Evolutionary conservation across 371 early-diverging fungal genomes (phyloP).

Genomic region (Haplosporangium sp.): DNA sequence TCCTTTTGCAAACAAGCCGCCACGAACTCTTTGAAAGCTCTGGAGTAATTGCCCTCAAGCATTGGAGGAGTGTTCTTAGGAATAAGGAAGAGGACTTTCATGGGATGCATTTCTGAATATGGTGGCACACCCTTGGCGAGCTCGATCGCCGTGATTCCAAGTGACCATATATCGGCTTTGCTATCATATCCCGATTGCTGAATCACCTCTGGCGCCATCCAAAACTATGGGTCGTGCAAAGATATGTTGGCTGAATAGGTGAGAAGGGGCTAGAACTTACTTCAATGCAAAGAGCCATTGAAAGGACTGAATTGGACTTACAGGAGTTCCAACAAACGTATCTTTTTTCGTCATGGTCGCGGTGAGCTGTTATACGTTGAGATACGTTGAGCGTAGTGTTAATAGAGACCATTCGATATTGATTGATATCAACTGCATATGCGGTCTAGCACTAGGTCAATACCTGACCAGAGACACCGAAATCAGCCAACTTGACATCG

Average conservation of each 20-base stretch:
- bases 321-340: slow-evolving; percentile 99
- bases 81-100: slow-evolving; percentile 94
- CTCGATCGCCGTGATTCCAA: slow-evolving; percentile 98
- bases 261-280: neutral
- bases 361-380: slow-evolving; percentile 69
- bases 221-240: slow-evolving; percentile 64
- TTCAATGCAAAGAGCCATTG: neutral
- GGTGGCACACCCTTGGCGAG: slow-evolving; percentile 95
- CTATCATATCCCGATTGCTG: slow-evolving; percentile 94
- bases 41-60: slow-evolving; percentile 82
- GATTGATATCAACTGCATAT: too few relatives aligned
- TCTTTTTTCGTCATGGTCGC: slow-evolving; percentile 94
- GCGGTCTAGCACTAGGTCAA: too few relatives aligned
- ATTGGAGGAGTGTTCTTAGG: slow-evolving; percentile 93
- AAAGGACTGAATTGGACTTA: slow-evolving; percentile 51
- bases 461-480: slow-evolving; percentile 97
- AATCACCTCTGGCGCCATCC: slow-evolving; percentile 99
- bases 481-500: slow-evolving; percentile 96
- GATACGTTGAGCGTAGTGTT: neutral
- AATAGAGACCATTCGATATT: neutral
- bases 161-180: slow-evolving; percentile 99
- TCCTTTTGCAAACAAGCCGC: slow-evolving; percentile 88
- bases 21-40: slow-evolving; percentile 93
- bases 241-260: neutral
- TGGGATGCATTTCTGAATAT: slow-evolving; percentile 91